Conservation (phyloP, 2,329 filamentous ascomycete genomes). For the Aspergillaceae sp. region DNA sequence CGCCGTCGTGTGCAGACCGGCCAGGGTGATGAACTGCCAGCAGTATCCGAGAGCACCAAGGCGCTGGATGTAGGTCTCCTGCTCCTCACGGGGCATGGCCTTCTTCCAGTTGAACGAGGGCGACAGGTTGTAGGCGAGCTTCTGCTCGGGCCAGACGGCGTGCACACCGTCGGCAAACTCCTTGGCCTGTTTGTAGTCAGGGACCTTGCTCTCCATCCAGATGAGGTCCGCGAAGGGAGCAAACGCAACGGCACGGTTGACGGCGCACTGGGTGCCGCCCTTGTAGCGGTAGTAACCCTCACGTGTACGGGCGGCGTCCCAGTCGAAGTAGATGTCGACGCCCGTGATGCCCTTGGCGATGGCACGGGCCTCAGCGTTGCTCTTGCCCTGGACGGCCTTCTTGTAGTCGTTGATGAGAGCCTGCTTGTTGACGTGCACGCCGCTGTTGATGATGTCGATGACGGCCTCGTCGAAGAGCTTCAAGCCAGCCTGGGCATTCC, state of each 20-base stretch:
- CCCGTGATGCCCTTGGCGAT: conserved; percentile 71
- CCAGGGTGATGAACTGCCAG: conserved; percentile 99
- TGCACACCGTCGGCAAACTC: conserved; percentile 92
- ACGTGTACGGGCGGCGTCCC: conserved; percentile 84
- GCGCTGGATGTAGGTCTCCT: conserved; percentile 94
- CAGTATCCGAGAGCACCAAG: conserved; percentile 85
- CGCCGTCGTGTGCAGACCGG: conserved; percentile 89
- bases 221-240: conserved; percentile 91
- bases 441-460: conserved; percentile 65
- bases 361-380: conserved; percentile 69
- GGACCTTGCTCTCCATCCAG: conserved; percentile 99
- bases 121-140: conserved; percentile 96
- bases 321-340: conserved; percentile 81
- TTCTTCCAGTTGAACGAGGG: conserved; percentile 99
- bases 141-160: conserved; percentile 90
- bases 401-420: conserved; percentile 59
- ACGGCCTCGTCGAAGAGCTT: conserved; percentile 90
- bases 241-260: conserved; percentile 85
- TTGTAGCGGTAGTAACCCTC: conserved; percentile 93
- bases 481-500: conserved; percentile 68
- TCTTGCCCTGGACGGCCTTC: conserved; percentile 66
- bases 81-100: conserved; percentile 82
- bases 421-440: conserved; percentile 57
- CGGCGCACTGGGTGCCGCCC: conserved; percentile 81
- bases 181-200: conserved; percentile 81